phyloP scores from a whole-genome alignment of 768 basidiomycete genomes.

The Termitomyces sp. region DNA sequence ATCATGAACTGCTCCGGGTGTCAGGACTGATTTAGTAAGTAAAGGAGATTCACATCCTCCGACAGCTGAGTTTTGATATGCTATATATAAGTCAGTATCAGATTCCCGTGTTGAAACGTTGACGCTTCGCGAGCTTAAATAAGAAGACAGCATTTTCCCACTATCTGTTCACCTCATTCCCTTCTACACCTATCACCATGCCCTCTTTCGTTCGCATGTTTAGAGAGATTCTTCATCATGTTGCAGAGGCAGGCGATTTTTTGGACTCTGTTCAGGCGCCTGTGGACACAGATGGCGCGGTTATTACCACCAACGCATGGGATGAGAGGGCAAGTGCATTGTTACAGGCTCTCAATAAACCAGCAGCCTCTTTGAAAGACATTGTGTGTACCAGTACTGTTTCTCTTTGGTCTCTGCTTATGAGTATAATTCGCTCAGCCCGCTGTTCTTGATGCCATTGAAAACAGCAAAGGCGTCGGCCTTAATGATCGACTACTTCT shows the following conservation, averaged over 20 bases:
- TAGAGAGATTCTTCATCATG: slow-evolving; percentile 11
- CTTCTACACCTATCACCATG: slow-evolving; percentile 7
- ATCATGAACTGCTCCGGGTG: slow-evolving; percentile 3
- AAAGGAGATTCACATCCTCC: slow-evolving; percentile 14
- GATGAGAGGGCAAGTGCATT: slow-evolving; percentile 26
- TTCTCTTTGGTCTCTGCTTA: background rate
- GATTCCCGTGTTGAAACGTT: slow-evolving; percentile 5
- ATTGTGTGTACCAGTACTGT: slow-evolving; percentile 22
- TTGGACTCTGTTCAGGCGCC: slow-evolving; percentile 21
- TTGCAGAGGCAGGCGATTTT: slow-evolving; percentile 24
- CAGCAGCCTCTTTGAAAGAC: slow-evolving; percentile 22
- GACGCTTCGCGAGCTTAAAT: background rate
- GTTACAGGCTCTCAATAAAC: slow-evolving; percentile 24
- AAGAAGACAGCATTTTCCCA: background rate
- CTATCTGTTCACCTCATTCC: slow-evolving; percentile 2
- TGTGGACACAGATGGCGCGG: slow-evolving; percentile 32
- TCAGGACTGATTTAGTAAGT: background rate
- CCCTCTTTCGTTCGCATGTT: background rate
- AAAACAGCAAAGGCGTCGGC: slow-evolving; percentile 32
- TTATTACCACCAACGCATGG: slow-evolving; percentile 12
- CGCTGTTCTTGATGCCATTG: slow-evolving; percentile 45
- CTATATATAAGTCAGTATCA: slow-evolving; percentile 3
- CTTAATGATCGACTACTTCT: slow-evolving; percentile 61
- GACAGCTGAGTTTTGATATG: slow-evolving; percentile 6
- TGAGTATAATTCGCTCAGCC: slow-evolving; percentile 27